A percentile compares a stretch with the other conserved stretches of the same genome.
These are phyloP conservation scores for Kluyveromyces siamensis DNA, from an alignment of 805 yeast genomes.

Conservation along the genomic window DNA sequence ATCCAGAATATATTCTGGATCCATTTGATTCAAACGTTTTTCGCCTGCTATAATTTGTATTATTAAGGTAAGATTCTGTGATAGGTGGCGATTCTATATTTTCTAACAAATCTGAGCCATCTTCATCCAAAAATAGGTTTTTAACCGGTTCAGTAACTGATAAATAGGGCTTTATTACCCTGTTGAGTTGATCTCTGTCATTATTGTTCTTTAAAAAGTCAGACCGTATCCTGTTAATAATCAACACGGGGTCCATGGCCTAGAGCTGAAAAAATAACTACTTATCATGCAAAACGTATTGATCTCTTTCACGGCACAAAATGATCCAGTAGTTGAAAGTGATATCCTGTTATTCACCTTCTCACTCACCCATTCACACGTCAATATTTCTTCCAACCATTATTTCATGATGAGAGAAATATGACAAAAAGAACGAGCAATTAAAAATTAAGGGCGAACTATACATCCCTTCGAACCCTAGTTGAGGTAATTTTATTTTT, in stretches of 20 bases:
- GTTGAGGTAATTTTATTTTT: no score
- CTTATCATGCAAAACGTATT: no score
- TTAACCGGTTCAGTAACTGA: slow-evolving; percentile 7
- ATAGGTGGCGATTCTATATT: slow-evolving; percentile 26
- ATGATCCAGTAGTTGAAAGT: background rate
- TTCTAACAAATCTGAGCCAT: slow-evolving; percentile 15
- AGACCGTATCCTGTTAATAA: slow-evolving; percentile 23
- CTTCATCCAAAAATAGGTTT: slow-evolving; percentile 11
- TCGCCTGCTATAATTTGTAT: background rate
- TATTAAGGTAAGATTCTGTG: slow-evolving; percentile 8
- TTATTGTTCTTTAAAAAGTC: slow-evolving; percentile 21
- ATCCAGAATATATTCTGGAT: background rate
- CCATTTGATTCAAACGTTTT: background rate
- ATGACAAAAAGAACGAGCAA: no score
- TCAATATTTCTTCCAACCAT: no score
- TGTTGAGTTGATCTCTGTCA: slow-evolving; percentile 23
- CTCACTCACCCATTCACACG: no score
- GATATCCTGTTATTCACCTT: no score
- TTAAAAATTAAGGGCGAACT: no score
- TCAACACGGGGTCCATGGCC: slow-evolving; percentile 19
- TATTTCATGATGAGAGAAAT: no score
- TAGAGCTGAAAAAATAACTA: background rate
- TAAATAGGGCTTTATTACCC: slow-evolving; percentile 22
- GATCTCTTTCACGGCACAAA: background rate
- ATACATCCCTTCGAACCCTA: no score